Evolutionary conservation across 768 basidiomycete species (phyloP), one percentile per base, ranked within the genome.

Genomic region (Hericium rajendrae): DNA sequence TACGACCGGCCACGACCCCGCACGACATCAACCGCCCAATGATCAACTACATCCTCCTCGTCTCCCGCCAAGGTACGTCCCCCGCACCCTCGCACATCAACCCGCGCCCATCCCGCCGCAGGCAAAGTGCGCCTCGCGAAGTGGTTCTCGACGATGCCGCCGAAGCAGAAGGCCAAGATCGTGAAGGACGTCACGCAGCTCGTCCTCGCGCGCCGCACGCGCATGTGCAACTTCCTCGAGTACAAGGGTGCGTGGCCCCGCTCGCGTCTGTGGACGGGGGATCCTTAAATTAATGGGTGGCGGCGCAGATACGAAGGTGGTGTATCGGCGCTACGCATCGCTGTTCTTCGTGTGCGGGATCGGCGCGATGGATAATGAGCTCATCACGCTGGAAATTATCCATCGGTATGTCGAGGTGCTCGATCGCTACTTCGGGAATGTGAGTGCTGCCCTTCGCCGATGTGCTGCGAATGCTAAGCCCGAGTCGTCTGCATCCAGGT

Each of bases 181-280:
- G 85, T 97, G 61, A 94, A 92, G 73, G 95, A 98, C 67, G 88
- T 97, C 32, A 94, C 93, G 1, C 91, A 94, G 71, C 80, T 97
- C 38, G 93, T 97, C 32, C 76, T 95, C 48, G 89, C 86, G 53
- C 80, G 95, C 53, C 79, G 89, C 58, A 90, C 89, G 52, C 78
- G 88, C 56, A 94, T 93, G 91, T 97, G 93, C 69, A 98, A 97
- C 72, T 88, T 98, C 66, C 72, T 97, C 41, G 95, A 98, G 69
- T 97, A 97, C 76, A 97, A 94, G 75, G 94, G 94, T 87, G 58
- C 63, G 81, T 59, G 11, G n/a, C 12, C 38, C 1, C 53, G 28
- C n/a, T n/a, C n/a, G n/a, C n/a, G n/a, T n/a, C n/a, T n/a, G n/a
- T n/a, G n/a, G n/a, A n/a, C n/a, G n/a, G n/a, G n/a, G n/a, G n/a